These are phyloP conservation scores for Pilobolus umbonatus DNA, from an alignment of 192 early-diverging fungal genomes.

Conservation along the genomic window DNA sequence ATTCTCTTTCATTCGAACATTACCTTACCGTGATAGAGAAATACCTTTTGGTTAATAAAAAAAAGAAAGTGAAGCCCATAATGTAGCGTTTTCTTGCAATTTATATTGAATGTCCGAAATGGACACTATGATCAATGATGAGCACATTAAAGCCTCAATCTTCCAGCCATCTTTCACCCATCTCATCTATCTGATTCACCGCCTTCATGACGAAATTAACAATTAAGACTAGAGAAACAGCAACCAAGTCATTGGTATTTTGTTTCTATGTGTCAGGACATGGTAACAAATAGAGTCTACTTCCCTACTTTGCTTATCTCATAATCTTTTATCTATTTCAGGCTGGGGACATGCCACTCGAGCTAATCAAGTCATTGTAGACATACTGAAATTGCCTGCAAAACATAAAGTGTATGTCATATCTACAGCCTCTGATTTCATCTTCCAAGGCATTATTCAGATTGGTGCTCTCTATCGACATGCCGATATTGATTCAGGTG, in stretches of 20 bases:
- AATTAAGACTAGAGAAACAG: conserved; percentile 7
- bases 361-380: conserved; percentile 50
- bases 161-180: too few relatives aligned
- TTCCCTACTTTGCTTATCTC: too few relatives aligned
- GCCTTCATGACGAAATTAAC: conserved; percentile 22
- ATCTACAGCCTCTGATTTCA: conserved; percentile 54
- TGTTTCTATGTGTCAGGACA: conserved; percentile 58
- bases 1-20: too few relatives aligned
- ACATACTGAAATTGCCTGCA: conserved; percentile 37
- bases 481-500: conserved; percentile 56
- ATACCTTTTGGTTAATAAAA: too few relatives aligned
- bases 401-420: conserved; percentile 48
- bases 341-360: conserved; percentile 61
- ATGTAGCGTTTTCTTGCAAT: too few relatives aligned
- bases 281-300: conserved; percentile 39
- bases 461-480: conserved; percentile 49
- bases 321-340: conserved; percentile 18
- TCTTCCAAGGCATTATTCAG: conserved; percentile 48
- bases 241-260: conserved; percentile 38
- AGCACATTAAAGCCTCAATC: too few relatives aligned
- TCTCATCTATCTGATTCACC: too few relatives aligned
- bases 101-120: too few relatives aligned
- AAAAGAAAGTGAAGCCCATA: too few relatives aligned
- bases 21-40: too few relatives aligned
- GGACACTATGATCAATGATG: too few relatives aligned